phyloP scores from a whole-genome alignment of 805 yeast genomes.

The Sugiyamaella qingdaonensis region DNA sequence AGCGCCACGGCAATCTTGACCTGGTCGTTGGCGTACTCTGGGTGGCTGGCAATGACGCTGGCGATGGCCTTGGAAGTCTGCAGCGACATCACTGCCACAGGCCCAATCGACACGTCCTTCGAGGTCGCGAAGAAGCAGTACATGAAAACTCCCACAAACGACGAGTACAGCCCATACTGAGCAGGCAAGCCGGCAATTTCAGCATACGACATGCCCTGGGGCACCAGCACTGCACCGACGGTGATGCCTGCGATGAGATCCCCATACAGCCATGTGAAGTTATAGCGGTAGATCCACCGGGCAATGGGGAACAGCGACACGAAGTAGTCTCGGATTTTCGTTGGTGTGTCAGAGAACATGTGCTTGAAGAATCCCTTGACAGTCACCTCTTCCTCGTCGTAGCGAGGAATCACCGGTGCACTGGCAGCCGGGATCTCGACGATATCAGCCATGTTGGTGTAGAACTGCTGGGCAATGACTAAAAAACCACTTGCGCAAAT shows the following conservation, averaged over 20 bases:
- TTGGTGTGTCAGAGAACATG: slow-evolving; percentile 35
- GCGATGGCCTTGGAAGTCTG: slow-evolving; percentile 77
- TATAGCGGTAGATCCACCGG: slow-evolving; percentile 83
- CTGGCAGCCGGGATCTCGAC: not conserved
- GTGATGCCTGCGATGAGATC: slow-evolving; percentile 91
- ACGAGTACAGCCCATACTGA: slow-evolving; percentile 85
- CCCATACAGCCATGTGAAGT: slow-evolving; percentile 68
- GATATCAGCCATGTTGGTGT: not conserved
- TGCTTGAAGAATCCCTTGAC: slow-evolving; percentile 11
- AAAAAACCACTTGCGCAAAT: too few species aligned
- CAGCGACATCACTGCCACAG: slow-evolving; percentile 92
- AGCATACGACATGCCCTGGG: slow-evolving; percentile 96
- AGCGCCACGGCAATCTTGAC: slow-evolving; percentile 69
- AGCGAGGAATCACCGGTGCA: slow-evolving; percentile 5
- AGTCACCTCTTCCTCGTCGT: slow-evolving; percentile 16
- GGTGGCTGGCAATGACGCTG: slow-evolving; percentile 51
- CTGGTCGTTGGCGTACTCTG: slow-evolving; percentile 43
- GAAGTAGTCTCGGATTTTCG: slow-evolving; percentile 44
- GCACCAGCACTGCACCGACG: slow-evolving; percentile 88
- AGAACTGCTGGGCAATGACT: too few species aligned
- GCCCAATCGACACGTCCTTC: slow-evolving; percentile 93
- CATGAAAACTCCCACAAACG: slow-evolving; percentile 84
- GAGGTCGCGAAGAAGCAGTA: slow-evolving; percentile 92
- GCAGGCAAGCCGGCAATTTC: slow-evolving; percentile 75
- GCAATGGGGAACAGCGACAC: slow-evolving; percentile 71